A percentile compares a stretch with the other conserved stretches of the same genome.
Evolutionary conservation across 331 rosid genomes (phyloP).

Genomic region (Phaseolus coccineus): DNA sequence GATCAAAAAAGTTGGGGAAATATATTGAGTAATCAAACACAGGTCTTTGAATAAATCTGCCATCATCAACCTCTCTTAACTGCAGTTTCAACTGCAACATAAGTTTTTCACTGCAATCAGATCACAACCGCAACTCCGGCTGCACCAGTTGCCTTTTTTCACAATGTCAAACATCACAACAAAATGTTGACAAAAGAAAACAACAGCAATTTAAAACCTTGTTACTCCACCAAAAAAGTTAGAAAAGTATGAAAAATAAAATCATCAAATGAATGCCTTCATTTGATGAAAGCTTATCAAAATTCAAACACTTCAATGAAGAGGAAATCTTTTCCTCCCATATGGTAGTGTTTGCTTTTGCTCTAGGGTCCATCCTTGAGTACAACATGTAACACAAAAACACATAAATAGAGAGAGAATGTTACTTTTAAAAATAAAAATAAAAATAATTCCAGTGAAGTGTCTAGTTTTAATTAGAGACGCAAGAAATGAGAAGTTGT

Average conservation of each 20-base stretch:
- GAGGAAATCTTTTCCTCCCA: not conserved
- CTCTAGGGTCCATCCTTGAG: conserved; percentile 11
- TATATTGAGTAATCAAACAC: not conserved
- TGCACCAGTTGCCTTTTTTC: not conserved
- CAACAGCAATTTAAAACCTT: not conserved
- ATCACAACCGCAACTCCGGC: not conserved
- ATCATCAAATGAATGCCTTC: not conserved
- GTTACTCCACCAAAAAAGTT: not conserved
- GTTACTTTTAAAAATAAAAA: not conserved
- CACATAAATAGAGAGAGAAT: not conserved
- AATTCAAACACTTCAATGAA: not conserved
- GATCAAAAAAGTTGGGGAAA: not conserved
- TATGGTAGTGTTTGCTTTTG: conserved; percentile 7
- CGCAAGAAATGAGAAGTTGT: not conserved
- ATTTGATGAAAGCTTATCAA: conserved; percentile 13
- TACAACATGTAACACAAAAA: conserved; percentile 22
- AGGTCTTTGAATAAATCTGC: not conserved
- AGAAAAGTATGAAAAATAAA: not conserved
- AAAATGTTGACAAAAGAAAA: no score
- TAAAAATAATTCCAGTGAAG: not conserved
- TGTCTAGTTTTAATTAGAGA: not conserved
- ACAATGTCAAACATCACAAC: not conserved
- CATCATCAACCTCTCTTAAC: not conserved
- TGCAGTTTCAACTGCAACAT: not conserved
- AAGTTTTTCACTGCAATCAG: not conserved